These are phyloP conservation scores for Pouteria campechiana DNA, from an alignment of 179 eudicot species.

Conservation along the genomic window DNA sequence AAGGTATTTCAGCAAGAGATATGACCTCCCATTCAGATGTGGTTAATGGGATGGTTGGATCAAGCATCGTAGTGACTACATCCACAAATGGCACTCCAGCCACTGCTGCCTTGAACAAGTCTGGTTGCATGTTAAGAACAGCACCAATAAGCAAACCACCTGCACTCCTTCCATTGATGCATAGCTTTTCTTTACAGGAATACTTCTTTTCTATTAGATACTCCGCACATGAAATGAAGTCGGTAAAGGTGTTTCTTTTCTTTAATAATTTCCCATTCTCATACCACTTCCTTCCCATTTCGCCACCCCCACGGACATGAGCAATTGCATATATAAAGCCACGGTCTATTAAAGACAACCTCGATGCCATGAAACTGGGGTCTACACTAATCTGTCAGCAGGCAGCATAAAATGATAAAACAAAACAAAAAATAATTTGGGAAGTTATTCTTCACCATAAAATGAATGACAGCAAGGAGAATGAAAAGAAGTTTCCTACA, in stretches of 20 bases:
- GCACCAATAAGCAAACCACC: slow-evolving; percentile 96
- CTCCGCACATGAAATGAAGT: slow-evolving; percentile 81
- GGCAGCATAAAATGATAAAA: neutral
- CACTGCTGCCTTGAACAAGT: slow-evolving; percentile 82
- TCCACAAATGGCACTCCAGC: slow-evolving; percentile 94
- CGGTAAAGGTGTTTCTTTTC: slow-evolving; percentile 81
- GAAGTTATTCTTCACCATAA: too few relatives aligned
- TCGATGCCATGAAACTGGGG: slow-evolving; percentile 58
- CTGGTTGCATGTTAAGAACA: slow-evolving; percentile 91
- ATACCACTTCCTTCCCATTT: slow-evolving; percentile 95
- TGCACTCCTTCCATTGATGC: slow-evolving; percentile 89
- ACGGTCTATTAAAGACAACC: slow-evolving; percentile 77
- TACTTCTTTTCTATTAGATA: slow-evolving; percentile 68
- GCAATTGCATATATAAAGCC: slow-evolving; percentile 74
- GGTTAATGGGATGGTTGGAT: slow-evolving; percentile 91
- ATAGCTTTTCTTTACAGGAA: slow-evolving; percentile 76
- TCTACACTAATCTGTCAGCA: slow-evolving; percentile 46
- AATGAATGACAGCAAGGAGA: too few relatives aligned
- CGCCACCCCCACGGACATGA: slow-evolving; percentile 95
- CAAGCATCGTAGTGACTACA: slow-evolving; percentile 93
- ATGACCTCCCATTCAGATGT: slow-evolving; percentile 93
- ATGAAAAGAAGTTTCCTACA: too few relatives aligned
- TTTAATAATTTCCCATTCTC: slow-evolving; percentile 73
- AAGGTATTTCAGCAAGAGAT: too few relatives aligned
- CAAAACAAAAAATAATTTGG: too few relatives aligned